Base-by-base conservation (phyloP, 78 protist species). In the Tieghemostelium lacteum region DNA sequence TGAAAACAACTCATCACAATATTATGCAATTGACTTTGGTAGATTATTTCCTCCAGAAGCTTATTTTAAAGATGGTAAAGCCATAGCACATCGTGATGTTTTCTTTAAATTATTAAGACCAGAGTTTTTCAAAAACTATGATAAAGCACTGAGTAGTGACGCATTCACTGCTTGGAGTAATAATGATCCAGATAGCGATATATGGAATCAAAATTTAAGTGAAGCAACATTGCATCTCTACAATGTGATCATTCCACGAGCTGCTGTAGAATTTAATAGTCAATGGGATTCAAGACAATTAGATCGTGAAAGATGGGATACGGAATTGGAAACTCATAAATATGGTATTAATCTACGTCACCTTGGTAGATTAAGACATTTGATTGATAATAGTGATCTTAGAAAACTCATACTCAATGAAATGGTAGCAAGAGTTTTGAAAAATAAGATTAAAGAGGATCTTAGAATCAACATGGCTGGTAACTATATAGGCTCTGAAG, bases 21-120 rank as follows among this genome's bases (percentile, higher is more conserved):
- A 60, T 70, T 86, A 86, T 50, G 45, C 63, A 10, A 29, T 86
- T 19, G 93, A 86, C 26, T 86, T 86, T 73, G 93, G 76, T 40
- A 52, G 93, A 60, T n/a, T 86, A 58, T 61, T 73, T 24, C 85
- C 85, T n/a, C 93, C 91, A 5, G 67, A 80, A 71, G 71, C 88
- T 42, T 39, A 22, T 28, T 74, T 74, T 26, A 28, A 42, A 7
- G n/a, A 49, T 28, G 29, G 67, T 28, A 24, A 61, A 61, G 39
- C 5, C 2, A 24, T 17, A 29, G 20, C 42, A 29, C 8, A 24
- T 16, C 55, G 94, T 36, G 85, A 75, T n/a, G 52, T 91, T 0
- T 74, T 83, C 50, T 91, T n/a, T 55, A 78, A 77, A 73, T 10
- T 83, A 40, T 36, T 91, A 10, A 50, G 94, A 60, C 88, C 94